Conservation (phyloP, 2,329 filamentous ascomycete species). For the Malbranchea zuffiana region DNA sequence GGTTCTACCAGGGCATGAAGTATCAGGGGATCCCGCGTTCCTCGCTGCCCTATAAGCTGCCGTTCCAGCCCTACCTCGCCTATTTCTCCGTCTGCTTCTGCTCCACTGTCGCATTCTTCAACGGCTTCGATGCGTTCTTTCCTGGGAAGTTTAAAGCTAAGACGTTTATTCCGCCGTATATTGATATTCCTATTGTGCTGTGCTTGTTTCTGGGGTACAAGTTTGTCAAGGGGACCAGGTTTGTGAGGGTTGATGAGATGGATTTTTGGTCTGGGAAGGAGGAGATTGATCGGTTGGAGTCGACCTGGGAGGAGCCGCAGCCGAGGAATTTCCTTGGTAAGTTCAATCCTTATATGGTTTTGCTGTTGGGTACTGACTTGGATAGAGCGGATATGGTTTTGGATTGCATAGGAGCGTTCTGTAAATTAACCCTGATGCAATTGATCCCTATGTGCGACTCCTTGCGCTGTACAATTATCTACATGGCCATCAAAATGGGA, state of each 20-base stretch:
- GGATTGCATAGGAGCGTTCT: too few species aligned
- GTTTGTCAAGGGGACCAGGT: constrained; percentile 10
- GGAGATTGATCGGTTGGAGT: constrained; percentile 18
- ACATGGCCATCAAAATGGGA: too few species aligned
- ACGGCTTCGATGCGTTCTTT: constrained; percentile 42
- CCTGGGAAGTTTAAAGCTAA: constrained; percentile 16
- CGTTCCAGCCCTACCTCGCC: constrained; percentile 56
- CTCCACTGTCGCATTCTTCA: constrained; percentile 52
- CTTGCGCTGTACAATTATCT: too few species aligned
- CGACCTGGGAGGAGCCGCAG: constrained; percentile 23
- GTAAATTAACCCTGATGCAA: too few species aligned
- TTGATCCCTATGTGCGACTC: too few species aligned
- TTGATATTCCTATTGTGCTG: constrained; percentile 17
- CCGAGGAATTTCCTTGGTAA: constrained; percentile 23
- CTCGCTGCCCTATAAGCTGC: constrained; percentile 54
- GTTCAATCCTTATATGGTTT: constrained; percentile 5
- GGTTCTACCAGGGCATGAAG: constrained; percentile 55
- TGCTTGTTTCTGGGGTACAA: constrained; percentile 15
- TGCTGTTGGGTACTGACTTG: not conserved
- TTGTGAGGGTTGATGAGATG: constrained; percentile 16
- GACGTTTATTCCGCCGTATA: constrained; percentile 16
- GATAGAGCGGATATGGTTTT: constrained; percentile 27
- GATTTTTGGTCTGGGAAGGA: constrained; percentile 30
- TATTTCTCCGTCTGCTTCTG: constrained; percentile 47
- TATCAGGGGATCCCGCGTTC: constrained; percentile 56